phyloP scores from a whole-genome alignment of 768 basidiomycete genomes.

The Mycena olivaceomarginata region DNA sequence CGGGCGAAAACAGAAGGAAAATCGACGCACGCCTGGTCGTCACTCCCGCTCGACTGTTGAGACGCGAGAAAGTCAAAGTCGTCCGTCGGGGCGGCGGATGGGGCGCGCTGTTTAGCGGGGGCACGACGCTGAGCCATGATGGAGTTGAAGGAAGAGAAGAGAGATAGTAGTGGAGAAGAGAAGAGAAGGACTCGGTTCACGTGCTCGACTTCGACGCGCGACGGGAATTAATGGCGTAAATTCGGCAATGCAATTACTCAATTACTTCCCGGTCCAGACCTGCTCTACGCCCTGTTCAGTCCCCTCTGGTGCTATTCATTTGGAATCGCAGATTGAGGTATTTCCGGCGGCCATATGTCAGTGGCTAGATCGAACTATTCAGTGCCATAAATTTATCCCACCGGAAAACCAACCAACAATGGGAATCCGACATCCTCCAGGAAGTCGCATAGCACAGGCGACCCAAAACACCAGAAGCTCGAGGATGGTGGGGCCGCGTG shows the following conservation, averaged over 20 bases:
- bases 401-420: background rate
- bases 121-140: conserved; percentile 42
- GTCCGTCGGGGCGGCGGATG: conserved; percentile 13
- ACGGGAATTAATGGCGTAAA: background rate
- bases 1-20: background rate
- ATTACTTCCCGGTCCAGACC: background rate
- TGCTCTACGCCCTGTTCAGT: background rate
- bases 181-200: background rate
- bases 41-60: conserved; percentile 44
- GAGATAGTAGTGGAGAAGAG: background rate
- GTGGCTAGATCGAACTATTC: background rate
- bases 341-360: background rate
- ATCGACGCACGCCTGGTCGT: conserved; percentile 43
- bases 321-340: background rate
- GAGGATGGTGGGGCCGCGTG: conserved; percentile 11
- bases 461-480: conserved; percentile 30
- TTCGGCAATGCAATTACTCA: background rate
- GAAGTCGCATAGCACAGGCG: conserved; percentile 34
- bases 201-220: background rate
- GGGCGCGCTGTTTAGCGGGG: conserved; percentile 28
- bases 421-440: background rate
- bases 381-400: background rate
- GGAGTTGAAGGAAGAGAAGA: background rate
- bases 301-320: background rate
- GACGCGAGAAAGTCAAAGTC: conserved; percentile 46